Conservation (phyloP, 257 asterid species). For the Gentiana straminea region DNA sequence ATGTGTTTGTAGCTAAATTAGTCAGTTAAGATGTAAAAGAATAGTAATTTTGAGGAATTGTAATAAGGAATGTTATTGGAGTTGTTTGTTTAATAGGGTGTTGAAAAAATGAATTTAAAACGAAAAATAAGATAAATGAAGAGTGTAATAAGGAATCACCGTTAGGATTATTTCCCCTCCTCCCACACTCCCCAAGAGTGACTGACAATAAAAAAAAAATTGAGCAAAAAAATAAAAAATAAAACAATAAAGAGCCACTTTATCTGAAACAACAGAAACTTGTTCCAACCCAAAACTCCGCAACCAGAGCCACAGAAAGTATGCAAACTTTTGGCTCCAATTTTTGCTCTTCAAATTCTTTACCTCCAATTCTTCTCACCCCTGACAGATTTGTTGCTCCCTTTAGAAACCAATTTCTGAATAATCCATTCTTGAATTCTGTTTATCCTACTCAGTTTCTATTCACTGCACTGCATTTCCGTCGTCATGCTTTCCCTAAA, state of each 20-base stretch:
- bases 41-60: too few species aligned
- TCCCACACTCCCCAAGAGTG: too few species aligned
- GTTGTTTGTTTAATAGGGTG: too few species aligned
- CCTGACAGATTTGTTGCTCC: conserved; percentile 11
- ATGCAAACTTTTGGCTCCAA: conserved; percentile 42
- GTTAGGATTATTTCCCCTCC: too few species aligned
- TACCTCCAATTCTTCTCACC: conserved; percentile 9
- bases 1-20: too few species aligned
- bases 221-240: neutral
- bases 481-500: conserved; percentile 16
- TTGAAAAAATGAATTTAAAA: too few species aligned
- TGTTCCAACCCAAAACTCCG: neutral
- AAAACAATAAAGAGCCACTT: neutral
- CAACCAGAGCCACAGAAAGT: neutral
- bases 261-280: neutral
- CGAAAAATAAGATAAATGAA: too few species aligned
- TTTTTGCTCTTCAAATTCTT: conserved; percentile 30
- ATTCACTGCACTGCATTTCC: conserved; percentile 14
- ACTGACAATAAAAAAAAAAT: neutral
- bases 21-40: too few species aligned
- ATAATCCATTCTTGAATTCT: conserved; percentile 8
- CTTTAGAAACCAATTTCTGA: conserved; percentile 12
- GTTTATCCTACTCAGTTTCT: conserved; percentile 17
- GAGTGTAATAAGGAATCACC: too few species aligned
- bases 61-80: too few species aligned